Evolutionary conservation across 2,329 filamentous ascomycete species (phyloP).

Genomic region (Monosporascus sp.): DNA sequence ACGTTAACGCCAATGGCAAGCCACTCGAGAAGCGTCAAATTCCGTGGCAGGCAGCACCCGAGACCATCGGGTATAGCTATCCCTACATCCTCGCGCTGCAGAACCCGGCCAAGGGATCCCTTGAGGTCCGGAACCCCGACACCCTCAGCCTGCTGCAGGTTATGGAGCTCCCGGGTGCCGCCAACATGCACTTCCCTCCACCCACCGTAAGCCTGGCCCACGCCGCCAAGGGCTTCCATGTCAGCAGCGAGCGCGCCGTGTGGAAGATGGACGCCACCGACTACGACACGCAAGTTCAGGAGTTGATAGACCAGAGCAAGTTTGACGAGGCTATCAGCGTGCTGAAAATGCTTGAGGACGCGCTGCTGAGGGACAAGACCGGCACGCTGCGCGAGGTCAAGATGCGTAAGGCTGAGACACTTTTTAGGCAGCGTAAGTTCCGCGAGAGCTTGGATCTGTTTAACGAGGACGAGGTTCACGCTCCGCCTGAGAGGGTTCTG

Average conservation of each 20-base stretch:
- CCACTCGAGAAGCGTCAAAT: conserved; percentile 79
- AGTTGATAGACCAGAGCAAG: conserved; percentile 66
- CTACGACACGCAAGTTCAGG: conserved; percentile 84
- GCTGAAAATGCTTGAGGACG: conserved; percentile 85
- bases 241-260: conserved; percentile 82
- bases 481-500: conserved; percentile 84
- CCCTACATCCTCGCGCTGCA: conserved; percentile 89
- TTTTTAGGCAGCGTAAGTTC: conserved; percentile 82
- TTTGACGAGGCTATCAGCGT: conserved; percentile 93
- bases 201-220: conserved; percentile 92
- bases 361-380: conserved; percentile 75
- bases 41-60: conserved; percentile 85
- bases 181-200: conserved; percentile 83
- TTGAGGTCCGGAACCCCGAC: conserved; percentile 90
- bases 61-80: conserved; percentile 92
- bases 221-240: conserved; percentile 91
- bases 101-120: conserved; percentile 70
- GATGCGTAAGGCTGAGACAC: conserved; percentile 79
- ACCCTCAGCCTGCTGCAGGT: conserved; percentile 87
- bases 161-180: conserved; percentile 74
- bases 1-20: conserved; percentile 77
- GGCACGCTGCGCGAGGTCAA: conserved; percentile 79
- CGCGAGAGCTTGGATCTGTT: conserved; percentile 85
- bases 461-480: conserved; percentile 74
- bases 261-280: conserved; percentile 95